phyloP scores from a whole-genome alignment of 768 basidiomycete species.

The Leccinum fibrillosum region DNA sequence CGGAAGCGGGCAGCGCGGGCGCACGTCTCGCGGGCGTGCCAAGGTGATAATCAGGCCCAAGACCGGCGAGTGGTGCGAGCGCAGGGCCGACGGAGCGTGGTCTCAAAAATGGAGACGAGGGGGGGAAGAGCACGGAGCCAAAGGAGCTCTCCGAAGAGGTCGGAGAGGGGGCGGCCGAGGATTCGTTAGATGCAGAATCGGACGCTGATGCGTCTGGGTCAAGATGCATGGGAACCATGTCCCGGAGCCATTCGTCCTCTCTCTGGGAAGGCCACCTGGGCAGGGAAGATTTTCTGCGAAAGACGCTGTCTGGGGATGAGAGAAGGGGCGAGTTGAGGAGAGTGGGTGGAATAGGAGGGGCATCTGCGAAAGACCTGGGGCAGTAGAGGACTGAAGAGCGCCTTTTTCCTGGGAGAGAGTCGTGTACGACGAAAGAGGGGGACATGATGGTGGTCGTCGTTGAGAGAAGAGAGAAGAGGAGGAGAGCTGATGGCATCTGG shows the following conservation, averaged over 20 bases:
- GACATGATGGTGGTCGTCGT: constrained; percentile 10
- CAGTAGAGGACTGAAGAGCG: constrained; percentile 20
- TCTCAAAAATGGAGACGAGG: constrained; percentile 19
- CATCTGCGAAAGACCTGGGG: constrained; percentile 25
- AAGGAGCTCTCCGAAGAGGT: constrained; percentile 22
- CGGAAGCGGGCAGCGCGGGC: constrained; percentile 2
- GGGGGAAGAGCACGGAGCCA: constrained; percentile 8
- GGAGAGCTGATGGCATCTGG: constrained; percentile 9
- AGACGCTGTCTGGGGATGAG: constrained; percentile 46
- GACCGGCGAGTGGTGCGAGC: not conserved
- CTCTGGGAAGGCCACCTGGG: constrained; percentile 43
- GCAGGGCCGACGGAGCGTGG: constrained; percentile 20
- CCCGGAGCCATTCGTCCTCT: constrained; percentile 61
- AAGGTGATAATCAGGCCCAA: not conserved
- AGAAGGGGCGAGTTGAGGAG: constrained; percentile 55
- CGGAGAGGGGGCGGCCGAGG: constrained; percentile 13
- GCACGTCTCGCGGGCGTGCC: not conserved
- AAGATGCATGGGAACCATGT: constrained; percentile 47
- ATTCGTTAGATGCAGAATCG: constrained; percentile 1
- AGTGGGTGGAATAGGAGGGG: constrained; percentile 56
- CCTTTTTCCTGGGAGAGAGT: constrained; percentile 11
- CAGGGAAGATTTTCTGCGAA: constrained; percentile 36
- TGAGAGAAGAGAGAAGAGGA: not conserved
- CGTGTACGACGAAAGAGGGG: constrained; percentile 10
- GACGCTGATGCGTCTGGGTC: constrained; percentile 14